Base-by-base conservation (phyloP, 1,284 basidiomycete genomes). In the Boletus semigastroideus region DNA sequence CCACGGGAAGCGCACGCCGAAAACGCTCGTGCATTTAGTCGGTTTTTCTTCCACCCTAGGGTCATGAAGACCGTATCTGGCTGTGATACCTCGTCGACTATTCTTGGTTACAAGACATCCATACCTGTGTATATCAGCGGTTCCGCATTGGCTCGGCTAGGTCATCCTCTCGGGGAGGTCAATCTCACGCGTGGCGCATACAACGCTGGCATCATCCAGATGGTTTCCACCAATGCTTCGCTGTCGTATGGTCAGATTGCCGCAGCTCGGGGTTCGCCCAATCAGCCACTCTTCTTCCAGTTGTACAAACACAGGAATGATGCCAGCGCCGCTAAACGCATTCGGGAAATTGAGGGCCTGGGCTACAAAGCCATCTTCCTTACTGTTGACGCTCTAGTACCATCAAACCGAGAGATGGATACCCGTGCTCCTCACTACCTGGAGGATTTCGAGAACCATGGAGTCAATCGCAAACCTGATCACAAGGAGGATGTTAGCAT, bases 341-440 rank as follows among this genome's bases (percentile, higher is more conserved):
- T 97, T 31, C 77, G 76, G 39, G 84, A 90, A 54, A 79, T 93
- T 20, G 86, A 90, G 58, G 63, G 68, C 17, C 71, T 88, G 11
- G 90, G 90, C 0, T 92, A 88, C 69, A 90, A 86, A 48, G 93
- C 92, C 1, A 90, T 98, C 49, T 92, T 93, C 70, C 73, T 97
- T 41, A 97, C 94, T 0, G 94, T 95, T 4, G 94, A 97, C 72
- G 92, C 93, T 8, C 78, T 92, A 5, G 84, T 92, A 9, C 80
- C 90, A 8, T 90, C 93, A 13, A 94, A 94, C 64, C 79, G 94
- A 37, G 94, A 97, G 70, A 72, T 83, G 42, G 94, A 97, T 60
- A 80, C 84, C 39, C 76, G 79, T 50, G 80, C 78, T 52, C 79
- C 82, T 8, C 86, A 84, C 75, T 74, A 77, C 48, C 59, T 83